phyloP scores from a whole-genome alignment of 2,329 filamentous ascomycete genomes.

The Fusarium falciforme region DNA sequence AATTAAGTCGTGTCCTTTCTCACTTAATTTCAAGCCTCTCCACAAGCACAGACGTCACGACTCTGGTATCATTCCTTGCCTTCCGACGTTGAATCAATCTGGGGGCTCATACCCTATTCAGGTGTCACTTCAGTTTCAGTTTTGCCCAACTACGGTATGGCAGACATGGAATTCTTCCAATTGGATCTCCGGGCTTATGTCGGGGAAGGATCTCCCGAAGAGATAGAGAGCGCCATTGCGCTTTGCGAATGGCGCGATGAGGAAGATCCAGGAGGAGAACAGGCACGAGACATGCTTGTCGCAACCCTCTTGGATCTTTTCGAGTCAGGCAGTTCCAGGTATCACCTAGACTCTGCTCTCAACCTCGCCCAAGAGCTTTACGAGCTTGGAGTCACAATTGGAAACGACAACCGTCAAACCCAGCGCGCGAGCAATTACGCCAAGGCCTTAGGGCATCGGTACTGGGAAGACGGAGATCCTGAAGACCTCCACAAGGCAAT shows the following conservation, averaged over 20 bases:
- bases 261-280: background rate
- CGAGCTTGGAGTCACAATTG: background rate
- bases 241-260: background rate
- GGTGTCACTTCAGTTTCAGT: background rate
- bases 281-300: background rate
- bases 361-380: background rate
- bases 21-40: background rate
- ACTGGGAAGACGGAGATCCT: background rate
- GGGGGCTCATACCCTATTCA: background rate
- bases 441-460: background rate
- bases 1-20: background rate
- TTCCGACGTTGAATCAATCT: background rate
- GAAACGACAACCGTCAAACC: background rate
- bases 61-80: background rate
- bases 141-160: background rate
- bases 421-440: background rate
- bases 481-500: background rate
- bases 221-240: background rate
- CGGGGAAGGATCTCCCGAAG: background rate
- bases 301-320: background rate
- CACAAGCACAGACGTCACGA: background rate
- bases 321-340: background rate
- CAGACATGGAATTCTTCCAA: background rate
- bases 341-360: background rate
- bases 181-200: background rate